Conservation (phyloP, 768 basidiomycete species). For the Phylloporus arenicola region DNA sequence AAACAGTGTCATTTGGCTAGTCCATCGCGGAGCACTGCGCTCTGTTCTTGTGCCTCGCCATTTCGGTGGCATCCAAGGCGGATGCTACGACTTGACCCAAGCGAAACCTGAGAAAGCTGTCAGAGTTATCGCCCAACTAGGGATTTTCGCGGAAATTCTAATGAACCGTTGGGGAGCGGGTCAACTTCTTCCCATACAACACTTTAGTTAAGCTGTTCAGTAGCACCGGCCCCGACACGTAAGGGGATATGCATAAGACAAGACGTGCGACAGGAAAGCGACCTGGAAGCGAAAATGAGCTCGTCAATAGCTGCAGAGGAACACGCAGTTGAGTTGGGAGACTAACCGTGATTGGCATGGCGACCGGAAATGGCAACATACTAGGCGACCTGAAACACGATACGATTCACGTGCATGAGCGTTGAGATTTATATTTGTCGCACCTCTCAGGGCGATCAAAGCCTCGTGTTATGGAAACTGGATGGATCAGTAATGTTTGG, state of each 20-base stretch:
- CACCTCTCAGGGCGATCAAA: not conserved
- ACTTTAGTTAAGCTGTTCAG: not conserved
- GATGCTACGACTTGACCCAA: not conserved
- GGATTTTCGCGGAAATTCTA: not conserved
- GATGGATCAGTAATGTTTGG: not conserved
- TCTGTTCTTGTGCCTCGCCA: not conserved
- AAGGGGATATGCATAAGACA: not conserved
- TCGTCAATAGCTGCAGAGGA: not conserved
- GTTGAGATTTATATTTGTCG: not conserved
- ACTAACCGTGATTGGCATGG: not conserved
- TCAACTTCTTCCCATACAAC: not conserved
- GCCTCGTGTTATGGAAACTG: not conserved
- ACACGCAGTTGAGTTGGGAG: slow-evolving; percentile 4
- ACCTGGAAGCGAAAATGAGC: not conserved
- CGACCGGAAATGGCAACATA: not conserved
- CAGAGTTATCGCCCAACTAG: not conserved
- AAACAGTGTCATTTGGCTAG: not conserved
- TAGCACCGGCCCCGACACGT: not conserved
- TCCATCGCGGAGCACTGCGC: not conserved
- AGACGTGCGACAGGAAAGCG: not conserved
- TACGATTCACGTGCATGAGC: not conserved
- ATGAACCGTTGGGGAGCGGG: not conserved
- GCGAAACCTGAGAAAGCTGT: not conserved
- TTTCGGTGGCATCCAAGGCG: not conserved
- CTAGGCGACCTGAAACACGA: not conserved